Conservation (phyloP, 805 yeast species). For the Pichia thaimueangensis region DNA sequence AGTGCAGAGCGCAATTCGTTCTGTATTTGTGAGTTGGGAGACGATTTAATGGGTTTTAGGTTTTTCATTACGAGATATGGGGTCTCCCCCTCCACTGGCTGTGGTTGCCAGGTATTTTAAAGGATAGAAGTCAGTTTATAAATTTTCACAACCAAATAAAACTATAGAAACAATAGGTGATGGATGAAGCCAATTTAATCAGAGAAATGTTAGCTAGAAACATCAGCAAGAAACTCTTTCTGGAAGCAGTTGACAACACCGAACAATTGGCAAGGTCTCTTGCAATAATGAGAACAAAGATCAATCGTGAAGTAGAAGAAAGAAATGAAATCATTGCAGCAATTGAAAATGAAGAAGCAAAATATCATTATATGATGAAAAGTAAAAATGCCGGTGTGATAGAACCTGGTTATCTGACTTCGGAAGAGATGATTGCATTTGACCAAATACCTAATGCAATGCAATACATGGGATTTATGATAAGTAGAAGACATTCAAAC, state of each 20-base stretch:
- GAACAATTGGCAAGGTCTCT: background rate
- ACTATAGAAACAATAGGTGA: too few relatives aligned
- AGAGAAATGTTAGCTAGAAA: background rate
- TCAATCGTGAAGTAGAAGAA: background rate
- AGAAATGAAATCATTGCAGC: background rate
- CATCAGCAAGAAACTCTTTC: background rate
- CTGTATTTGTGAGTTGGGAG: too few relatives aligned
- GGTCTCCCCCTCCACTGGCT: too few relatives aligned
- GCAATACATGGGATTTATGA: background rate
- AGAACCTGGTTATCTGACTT: background rate
- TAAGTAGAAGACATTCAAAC: background rate
- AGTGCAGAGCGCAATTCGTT: too few relatives aligned
- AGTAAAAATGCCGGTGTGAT: background rate
- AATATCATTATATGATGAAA: background rate
- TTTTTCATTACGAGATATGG: too few relatives aligned
- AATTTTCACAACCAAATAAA: too few relatives aligned
- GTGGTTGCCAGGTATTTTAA: too few relatives aligned
- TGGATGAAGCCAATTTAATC: too few relatives aligned
- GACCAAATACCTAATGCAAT: background rate
- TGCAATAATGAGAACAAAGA: background rate
- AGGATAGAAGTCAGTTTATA: too few relatives aligned
- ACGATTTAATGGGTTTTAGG: too few relatives aligned
- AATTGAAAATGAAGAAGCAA: background rate
- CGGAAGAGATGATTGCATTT: background rate
- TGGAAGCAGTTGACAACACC: background rate